A percentile compares a stretch with the other conserved stretches of the same genome.
Conservation (phyloP, 306 rosid species). For the Dalbergia oliveri region DNA sequence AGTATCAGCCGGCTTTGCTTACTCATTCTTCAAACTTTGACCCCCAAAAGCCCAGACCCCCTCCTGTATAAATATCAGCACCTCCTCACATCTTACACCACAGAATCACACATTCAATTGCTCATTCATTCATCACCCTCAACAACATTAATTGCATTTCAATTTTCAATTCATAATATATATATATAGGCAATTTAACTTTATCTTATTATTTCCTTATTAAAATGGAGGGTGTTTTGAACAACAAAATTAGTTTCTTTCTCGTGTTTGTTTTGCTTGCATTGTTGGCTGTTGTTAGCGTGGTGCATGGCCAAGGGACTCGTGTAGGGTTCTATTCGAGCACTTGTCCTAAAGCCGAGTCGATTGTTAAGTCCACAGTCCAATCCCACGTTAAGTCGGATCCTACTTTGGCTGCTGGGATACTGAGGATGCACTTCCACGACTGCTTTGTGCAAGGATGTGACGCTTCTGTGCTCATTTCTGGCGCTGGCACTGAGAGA, state of each 20-base stretch:
- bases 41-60: background rate
- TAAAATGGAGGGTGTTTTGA: slow-evolving; percentile 7
- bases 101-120: background rate
- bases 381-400: slow-evolving; percentile 46
- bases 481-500: slow-evolving; percentile 41
- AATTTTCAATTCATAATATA: background rate
- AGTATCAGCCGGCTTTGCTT: slow-evolving; percentile 17
- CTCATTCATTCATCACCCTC: background rate
- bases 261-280: slow-evolving; percentile 25
- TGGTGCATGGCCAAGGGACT: slow-evolving; percentile 48
- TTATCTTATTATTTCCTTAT: background rate
- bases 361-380: slow-evolving; percentile 55
- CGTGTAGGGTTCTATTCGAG: slow-evolving; percentile 50
- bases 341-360: slow-evolving; percentile 55
- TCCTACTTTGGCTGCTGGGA: slow-evolving; percentile 48
- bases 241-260: background rate
- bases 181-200: too few relatives aligned
- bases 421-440: slow-evolving; percentile 63
- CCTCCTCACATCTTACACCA: background rate
- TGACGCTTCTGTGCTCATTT: slow-evolving; percentile 56
- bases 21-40: slow-evolving; percentile 5
- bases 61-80: background rate
- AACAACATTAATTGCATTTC: background rate
- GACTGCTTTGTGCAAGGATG: slow-evolving; percentile 66
- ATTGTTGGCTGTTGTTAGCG: background rate